Conservation (phyloP, 179 eudicot genomes). For the Silene noctiflora region DNA sequence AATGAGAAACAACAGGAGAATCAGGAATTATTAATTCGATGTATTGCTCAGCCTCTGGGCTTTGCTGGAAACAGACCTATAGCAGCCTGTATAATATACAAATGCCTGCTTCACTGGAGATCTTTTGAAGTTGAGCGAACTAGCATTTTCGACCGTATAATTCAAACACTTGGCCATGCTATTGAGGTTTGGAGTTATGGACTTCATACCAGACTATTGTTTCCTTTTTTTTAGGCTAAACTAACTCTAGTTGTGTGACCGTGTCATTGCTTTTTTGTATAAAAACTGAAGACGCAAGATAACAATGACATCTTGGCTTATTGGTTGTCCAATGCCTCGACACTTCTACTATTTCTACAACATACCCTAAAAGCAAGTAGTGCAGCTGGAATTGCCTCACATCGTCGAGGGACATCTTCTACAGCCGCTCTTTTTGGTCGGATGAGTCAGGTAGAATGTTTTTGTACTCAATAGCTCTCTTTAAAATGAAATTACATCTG, state of each 20-base stretch:
- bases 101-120: constrained; percentile 97
- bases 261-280: constrained; percentile 18
- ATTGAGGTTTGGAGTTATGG: constrained; percentile 59
- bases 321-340: constrained; percentile 95
- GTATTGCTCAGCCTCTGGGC: constrained; percentile 75
- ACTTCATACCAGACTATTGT: constrained; percentile 4
- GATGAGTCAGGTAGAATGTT: constrained; percentile 53
- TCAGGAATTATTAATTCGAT: constrained; percentile 73
- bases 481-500: constrained; percentile 8
- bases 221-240: background rate
- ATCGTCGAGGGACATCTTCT: constrained; percentile 72
- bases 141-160: constrained; percentile 80
- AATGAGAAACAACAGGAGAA: constrained; percentile 90
- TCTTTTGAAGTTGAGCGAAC: constrained; percentile 98
- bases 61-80: constrained; percentile 76
- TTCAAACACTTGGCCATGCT: constrained; percentile 88
- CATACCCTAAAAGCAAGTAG: constrained; percentile 91
- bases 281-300: constrained; percentile 62
- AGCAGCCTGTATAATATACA: constrained; percentile 88
- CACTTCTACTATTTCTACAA: constrained; percentile 79
- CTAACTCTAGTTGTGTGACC: background rate
- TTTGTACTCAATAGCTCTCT: background rate
- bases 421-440: constrained; percentile 73
- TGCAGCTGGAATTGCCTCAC: constrained; percentile 83
- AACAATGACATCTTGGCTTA: constrained; percentile 84